Percentiles rank a stretch among this genome's conserved stretches.
These are phyloP conservation scores for Wickerhamomyces canadensis DNA, from an alignment of 805 yeast species.

Conservation along the genomic window DNA sequence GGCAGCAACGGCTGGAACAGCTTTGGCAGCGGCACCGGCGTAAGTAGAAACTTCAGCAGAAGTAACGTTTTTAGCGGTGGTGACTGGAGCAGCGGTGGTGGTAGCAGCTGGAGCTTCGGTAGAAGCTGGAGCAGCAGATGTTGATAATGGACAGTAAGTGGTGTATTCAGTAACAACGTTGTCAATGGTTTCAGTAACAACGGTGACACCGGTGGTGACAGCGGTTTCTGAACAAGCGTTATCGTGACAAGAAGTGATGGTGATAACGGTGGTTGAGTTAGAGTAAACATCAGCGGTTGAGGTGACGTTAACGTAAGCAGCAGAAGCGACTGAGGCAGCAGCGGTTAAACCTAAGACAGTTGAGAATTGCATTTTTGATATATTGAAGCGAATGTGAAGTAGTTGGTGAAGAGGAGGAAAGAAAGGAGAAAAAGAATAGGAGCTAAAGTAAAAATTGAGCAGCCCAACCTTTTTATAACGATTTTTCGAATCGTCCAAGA, in stretches of 20 bases:
- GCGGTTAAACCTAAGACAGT: conserved; percentile 24
- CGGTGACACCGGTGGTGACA: conserved; percentile 24
- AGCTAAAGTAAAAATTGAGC: background rate
- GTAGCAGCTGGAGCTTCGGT: conserved; percentile 10
- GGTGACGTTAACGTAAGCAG: conserved; percentile 22
- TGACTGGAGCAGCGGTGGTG: conserved; percentile 9
- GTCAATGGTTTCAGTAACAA: conserved; percentile 18
- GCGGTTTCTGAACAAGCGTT: conserved; percentile 19
- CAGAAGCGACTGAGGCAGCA: conserved; percentile 24
- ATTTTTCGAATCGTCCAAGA: conserved; percentile 3
- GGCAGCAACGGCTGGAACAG: conserved; percentile 43
- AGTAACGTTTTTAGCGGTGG: conserved; percentile 15
- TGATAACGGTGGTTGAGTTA: conserved; percentile 26
- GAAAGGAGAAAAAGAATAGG: conserved; percentile 1
- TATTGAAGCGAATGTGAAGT: conserved; percentile 23
- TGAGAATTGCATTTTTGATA: conserved; percentile 30
- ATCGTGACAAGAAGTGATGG: conserved; percentile 25
- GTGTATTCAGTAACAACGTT: conserved; percentile 21
- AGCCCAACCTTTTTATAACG: too few relatives aligned
- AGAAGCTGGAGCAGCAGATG: conserved; percentile 13
- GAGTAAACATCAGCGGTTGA: conserved; percentile 23
- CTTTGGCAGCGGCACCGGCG: conserved; percentile 41
- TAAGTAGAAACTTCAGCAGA: conserved; percentile 25
- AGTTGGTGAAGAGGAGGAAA: conserved; percentile 26
- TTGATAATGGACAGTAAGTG: conserved; percentile 20